Base-by-base conservation (phyloP, 331 rosid genomes). In the Spiraea crenata region DNA sequence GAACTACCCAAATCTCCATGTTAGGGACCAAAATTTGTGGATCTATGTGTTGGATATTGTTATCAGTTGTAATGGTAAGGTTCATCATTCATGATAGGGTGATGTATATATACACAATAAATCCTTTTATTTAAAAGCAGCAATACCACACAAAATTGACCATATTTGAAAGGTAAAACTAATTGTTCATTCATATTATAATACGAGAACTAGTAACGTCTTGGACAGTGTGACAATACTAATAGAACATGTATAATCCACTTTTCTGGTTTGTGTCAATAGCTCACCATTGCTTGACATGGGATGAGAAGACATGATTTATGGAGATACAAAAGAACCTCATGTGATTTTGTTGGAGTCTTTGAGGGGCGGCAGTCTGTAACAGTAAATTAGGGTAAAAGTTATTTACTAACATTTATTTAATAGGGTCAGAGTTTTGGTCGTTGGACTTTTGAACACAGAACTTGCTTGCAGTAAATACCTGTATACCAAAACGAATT, bases 21-120 rank as follows among this genome's bases (percentile, higher is more conserved):
- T 72, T 80, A 75, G 40, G 71, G 60, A 76, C 73, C 74, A 77
- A 71, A 75, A 64, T 66, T 82, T 72, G 41, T 61, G 76, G 69
- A 72, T 72, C 52, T 49, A 46, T 60, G 57, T 70, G 57, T 55
- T 39, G 41, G 34, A 31, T 57, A 57, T 11, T 57, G 20, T 9
- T 55, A 55, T 49, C 54, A 49, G 14, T 56, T 39, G 1, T 56
- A 56, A 25, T 20, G 37, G 20, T 52, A 52, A 52, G 34, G 25
- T n/a, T 52, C 57, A 51, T 17, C 17, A 6, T 48, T 5, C 13
- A 49, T 9, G 48, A 0, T 13, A 47, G 51, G 13, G 52, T 42
- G 47, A 5, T 42, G 47, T 1, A 7, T 42, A 42, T 10, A 42
- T 42, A 42, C 11, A 42, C 47, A 7, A 42, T 42, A 10, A 25